phyloP scores from a whole-genome alignment of 2,329 filamentous ascomycete species.

The Aspergillus piperis region DNA sequence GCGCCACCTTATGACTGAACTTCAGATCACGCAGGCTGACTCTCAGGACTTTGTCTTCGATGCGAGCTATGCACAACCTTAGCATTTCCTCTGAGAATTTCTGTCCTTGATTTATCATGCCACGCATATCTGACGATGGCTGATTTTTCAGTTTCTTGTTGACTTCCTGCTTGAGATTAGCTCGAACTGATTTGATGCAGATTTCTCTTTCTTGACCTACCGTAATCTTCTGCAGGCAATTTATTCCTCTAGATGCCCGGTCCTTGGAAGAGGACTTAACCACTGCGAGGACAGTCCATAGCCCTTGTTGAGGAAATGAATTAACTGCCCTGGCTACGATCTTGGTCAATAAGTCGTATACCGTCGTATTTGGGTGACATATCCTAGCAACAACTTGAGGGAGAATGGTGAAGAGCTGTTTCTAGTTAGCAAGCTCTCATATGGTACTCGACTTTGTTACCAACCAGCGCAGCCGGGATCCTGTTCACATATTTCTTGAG shows the following conservation, averaged over 20 bases:
- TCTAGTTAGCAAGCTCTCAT: conserved; percentile 11
- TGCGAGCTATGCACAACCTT: conserved; percentile 73
- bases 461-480: conserved; percentile 49
- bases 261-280: conserved; percentile 77
- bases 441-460: conserved; percentile 8
- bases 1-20: conserved; percentile 81
- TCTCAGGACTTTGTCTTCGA: conserved; percentile 69
- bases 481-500: conserved; percentile 73
- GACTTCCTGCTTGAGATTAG: conserved; percentile 44
- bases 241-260: conserved; percentile 58
- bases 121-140: conserved; percentile 61
- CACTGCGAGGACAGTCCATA: conserved; percentile 89
- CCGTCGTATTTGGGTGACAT: conserved; percentile 75
- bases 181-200: not conserved
- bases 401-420: conserved; percentile 62
- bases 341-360: conserved; percentile 72
- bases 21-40: conserved; percentile 79
- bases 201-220: conserved; percentile 24
- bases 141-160: conserved; percentile 52
- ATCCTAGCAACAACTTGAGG: conserved; percentile 97
- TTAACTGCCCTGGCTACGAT: conserved; percentile 87
- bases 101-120: conserved; percentile 75
- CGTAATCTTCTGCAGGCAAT: conserved; percentile 44
- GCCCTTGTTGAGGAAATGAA: conserved; percentile 82
- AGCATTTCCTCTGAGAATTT: conserved; percentile 81